Evolutionary conservation across 2,329 filamentous ascomycete species (phyloP).

Genomic region (Cadophora malorum): DNA sequence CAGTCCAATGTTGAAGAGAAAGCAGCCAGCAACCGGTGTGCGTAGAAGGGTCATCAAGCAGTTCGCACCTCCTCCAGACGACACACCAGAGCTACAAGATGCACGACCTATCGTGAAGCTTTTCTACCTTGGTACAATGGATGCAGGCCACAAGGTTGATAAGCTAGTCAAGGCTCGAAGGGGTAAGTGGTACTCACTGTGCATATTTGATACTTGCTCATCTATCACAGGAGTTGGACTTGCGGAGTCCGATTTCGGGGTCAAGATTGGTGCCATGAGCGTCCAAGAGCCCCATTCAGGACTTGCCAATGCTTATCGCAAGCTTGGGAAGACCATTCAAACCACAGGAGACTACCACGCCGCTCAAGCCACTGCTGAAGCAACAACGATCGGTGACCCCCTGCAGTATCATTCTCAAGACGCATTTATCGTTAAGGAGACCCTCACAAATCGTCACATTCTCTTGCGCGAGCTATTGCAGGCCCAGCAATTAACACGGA

Average conservation of each 20-base stretch:
- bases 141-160: conserved; percentile 96
- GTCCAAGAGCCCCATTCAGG: conserved; percentile 91
- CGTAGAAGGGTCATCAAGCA: conserved; percentile 96
- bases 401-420: conserved; percentile 95
- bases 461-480: conserved; percentile 91
- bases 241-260: conserved; percentile 90
- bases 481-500: conserved; percentile 84
- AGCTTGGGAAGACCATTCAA: conserved; percentile 92
- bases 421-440: conserved; percentile 97
- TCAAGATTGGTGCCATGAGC: conserved; percentile 85
- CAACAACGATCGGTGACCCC: conserved; percentile 91
- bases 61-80: conserved; percentile 95
- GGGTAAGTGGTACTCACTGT: conserved; percentile 62
- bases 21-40: conserved; percentile 95
- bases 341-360: conserved; percentile 94
- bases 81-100: conserved; percentile 91
- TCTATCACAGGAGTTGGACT: conserved; percentile 77
- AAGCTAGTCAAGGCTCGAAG: conserved; percentile 89
- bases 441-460: conserved; percentile 96
- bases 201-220: conserved; percentile 43
- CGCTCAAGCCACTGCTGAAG: conserved; percentile 94
- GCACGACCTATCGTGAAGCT: conserved; percentile 91
- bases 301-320: conserved; percentile 88
- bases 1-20: conserved; percentile 92
- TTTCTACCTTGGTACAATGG: conserved; percentile 95